Evolutionary conservation across 495 filamentous ascomycete species (phyloP), one percentile per base, ranked within the genome.

Genomic region (Neurospora sp.): DNA sequence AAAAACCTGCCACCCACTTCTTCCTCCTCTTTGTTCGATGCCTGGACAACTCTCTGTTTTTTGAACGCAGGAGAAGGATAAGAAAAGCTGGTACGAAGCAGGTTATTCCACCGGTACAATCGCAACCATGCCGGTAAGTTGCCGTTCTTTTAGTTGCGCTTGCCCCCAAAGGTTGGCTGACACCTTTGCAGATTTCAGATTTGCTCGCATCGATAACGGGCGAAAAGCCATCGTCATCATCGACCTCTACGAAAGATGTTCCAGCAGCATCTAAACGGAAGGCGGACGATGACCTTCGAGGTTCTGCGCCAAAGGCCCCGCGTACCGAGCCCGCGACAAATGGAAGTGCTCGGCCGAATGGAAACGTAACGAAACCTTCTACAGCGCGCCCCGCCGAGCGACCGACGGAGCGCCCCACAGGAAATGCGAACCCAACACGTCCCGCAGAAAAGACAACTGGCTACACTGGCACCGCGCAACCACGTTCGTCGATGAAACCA

Each of bases 181-280:
- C 70, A 42, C 39, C 42, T 38, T 69, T 45, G 45, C 70, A 85
- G 86, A 88, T 89, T 74, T 75, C 80, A 39, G 87, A 89, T 61
- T 80, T 89, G 40, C 83, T 89, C 44, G 87, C 86, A 70, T 83
- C 85, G 75, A 89, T 89, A 73, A 84, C 80, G 42, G 87, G 87
- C 71, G 86, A 83, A 20, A 76, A 83, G 75, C 74, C 83, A 22
- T 72, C 76, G 20, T 74, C 82, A 22, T 78, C 82, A 27, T 73
- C 82, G 40, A 79, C 77, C 5, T 73, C 73, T 71, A 75, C 45
- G n/a, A 75, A 53, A 27, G 79, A 77, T 73, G 79, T 3, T 70
- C 70, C 37, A 70, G 73, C 16, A 10, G 38, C 71, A 31, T 73
- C 81, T 3, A 88, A 89, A 79, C 85, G 86, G 75, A 89, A 87